Evolutionary conservation across 495 filamentous ascomycete genomes (phyloP).

Genomic region (Lindgomyces ingoldianus): DNA sequence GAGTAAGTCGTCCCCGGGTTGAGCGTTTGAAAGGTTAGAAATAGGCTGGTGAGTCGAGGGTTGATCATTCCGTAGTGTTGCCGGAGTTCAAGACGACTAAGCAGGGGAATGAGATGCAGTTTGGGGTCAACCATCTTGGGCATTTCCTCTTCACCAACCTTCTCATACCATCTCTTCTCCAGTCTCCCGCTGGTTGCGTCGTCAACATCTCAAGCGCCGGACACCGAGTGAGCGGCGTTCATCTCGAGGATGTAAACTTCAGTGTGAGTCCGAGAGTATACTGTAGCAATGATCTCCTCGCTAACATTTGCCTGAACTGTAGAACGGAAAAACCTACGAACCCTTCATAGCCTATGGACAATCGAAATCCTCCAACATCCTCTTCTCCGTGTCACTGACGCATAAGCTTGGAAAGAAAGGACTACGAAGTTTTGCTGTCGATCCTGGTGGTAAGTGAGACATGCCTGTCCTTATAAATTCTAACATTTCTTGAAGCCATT

Average conservation of each 20-base stretch:
- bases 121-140: conserved; percentile 31
- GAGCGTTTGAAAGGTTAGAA: not conserved
- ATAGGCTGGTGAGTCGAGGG: not conserved
- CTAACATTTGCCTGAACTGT: not conserved
- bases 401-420: conserved; percentile 39
- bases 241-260: conserved; percentile 25
- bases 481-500: conserved; percentile 9
- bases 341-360: conserved; percentile 27
- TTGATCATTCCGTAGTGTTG: not conserved
- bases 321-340: conserved; percentile 22
- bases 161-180: conserved; percentile 22
- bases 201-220: conserved; percentile 27
- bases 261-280: not conserved
- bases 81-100: conserved; percentile 11
- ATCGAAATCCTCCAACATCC: conserved; percentile 30
- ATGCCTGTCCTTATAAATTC: not conserved
- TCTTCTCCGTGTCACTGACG: conserved; percentile 19
- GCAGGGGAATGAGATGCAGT: conserved; percentile 33
- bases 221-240: conserved; percentile 7
- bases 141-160: conserved; percentile 36
- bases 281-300: not conserved
- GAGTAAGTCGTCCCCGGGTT: not conserved
- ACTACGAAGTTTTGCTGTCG: conserved; percentile 46
- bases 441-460: conserved; percentile 46
- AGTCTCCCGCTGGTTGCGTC: conserved; percentile 8